phyloP scores from a whole-genome alignment of 306 rosid species.

The Begonia loranthoides region DNA sequence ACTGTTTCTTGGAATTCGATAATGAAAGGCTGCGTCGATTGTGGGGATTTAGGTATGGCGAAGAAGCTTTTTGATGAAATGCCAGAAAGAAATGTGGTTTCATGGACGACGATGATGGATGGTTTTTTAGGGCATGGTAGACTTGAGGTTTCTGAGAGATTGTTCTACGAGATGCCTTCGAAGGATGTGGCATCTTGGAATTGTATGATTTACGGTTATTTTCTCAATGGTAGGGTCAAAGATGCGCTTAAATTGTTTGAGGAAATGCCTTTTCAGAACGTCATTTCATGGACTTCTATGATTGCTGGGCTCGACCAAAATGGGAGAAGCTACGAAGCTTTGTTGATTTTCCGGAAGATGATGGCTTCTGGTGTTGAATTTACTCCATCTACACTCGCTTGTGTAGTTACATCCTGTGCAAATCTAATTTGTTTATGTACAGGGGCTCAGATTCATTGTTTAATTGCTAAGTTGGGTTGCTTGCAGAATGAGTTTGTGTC shows the following conservation, averaged over 20 bases:
- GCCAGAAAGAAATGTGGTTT: slow-evolving; percentile 41
- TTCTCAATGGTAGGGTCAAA: slow-evolving; percentile 40
- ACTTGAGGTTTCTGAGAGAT: slow-evolving; percentile 39
- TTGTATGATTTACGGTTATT: slow-evolving; percentile 68
- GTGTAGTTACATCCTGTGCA: slow-evolving; percentile 59
- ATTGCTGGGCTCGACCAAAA: slow-evolving; percentile 60
- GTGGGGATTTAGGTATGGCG: slow-evolving; percentile 46
- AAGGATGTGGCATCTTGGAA: slow-evolving; percentile 71
- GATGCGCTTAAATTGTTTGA: slow-evolving; percentile 47
- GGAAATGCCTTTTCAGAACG: slow-evolving; percentile 43
- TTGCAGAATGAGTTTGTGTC: slow-evolving; percentile 41
- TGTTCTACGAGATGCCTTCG: slow-evolving; percentile 48
- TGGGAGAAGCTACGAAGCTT: slow-evolving; percentile 50
- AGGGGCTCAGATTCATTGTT: slow-evolving; percentile 60
- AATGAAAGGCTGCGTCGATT: slow-evolving; percentile 46
- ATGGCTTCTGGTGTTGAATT: slow-evolving; percentile 21
- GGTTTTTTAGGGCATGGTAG: slow-evolving; percentile 47
- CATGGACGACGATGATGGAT: slow-evolving; percentile 62
- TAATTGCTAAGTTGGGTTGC: slow-evolving; percentile 34
- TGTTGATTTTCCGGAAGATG: slow-evolving; percentile 44
- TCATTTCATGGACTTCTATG: slow-evolving; percentile 70
- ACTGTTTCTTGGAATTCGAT: slow-evolving; percentile 59
- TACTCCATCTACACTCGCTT: slow-evolving; percentile 41
- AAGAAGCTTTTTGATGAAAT: slow-evolving; percentile 43
- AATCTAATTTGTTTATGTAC: slow-evolving; percentile 17